These are phyloP conservation scores for Pachyrhizus erosus DNA, from an alignment of 306 rosid genomes.

Conservation along the genomic window DNA sequence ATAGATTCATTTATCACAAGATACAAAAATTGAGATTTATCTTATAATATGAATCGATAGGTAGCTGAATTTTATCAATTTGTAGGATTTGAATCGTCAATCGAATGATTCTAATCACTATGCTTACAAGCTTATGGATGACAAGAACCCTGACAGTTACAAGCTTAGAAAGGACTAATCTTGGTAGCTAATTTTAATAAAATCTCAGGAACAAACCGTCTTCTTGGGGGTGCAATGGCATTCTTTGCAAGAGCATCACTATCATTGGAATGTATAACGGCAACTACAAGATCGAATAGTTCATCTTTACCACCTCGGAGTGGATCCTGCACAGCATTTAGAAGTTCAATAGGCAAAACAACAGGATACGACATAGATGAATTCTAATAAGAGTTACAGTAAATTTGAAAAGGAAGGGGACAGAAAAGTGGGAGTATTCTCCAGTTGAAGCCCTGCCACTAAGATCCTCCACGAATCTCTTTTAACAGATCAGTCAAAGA, in stretches of 20 bases:
- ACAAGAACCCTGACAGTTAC: constrained; percentile 5
- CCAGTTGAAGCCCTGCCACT: no score
- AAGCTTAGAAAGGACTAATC: constrained; percentile 80
- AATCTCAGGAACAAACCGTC: constrained; percentile 83
- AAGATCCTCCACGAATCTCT: neutral
- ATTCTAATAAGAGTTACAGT: neutral
- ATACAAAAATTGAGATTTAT: neutral
- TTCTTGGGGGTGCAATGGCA: constrained; percentile 71
- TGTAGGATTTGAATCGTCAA: neutral
- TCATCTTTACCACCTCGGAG: constrained; percentile 90
- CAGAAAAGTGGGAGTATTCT: neutral
- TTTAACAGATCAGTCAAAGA: no score
- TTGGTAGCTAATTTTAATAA: constrained; percentile 69
- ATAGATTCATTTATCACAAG: neutral
- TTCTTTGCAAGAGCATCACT: constrained; percentile 74
- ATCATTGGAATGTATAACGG: constrained; percentile 73
- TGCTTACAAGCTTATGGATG: neutral
- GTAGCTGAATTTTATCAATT: neutral
- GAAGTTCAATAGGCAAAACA: neutral
- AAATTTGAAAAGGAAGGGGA: constrained; percentile 18
- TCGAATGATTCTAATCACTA: neutral
- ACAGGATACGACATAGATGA: neutral
- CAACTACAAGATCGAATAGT: constrained; percentile 70
- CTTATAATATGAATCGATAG: neutral
- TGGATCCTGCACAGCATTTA: constrained; percentile 75